Percentiles rank a stretch among this genome's conserved stretches.
Conservation (phyloP, 78 protist genomes). For the Dictyostelium firmibasis region DNA sequence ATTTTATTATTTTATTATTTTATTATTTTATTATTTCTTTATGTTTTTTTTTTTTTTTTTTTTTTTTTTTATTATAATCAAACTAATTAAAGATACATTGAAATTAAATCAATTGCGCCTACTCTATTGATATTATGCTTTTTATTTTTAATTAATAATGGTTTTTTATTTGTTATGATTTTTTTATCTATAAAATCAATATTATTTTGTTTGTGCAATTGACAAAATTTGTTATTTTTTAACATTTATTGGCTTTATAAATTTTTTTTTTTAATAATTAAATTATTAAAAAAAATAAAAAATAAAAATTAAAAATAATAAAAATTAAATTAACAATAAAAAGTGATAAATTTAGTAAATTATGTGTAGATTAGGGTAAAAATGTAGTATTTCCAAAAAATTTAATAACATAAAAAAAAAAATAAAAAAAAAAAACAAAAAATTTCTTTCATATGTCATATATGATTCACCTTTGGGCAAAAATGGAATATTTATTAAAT, state of each 20-base stretch:
- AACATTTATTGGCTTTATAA: not conserved
- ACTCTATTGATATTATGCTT: not conserved
- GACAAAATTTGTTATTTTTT: not conserved
- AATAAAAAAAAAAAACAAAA: not conserved
- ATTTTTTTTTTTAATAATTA: not conserved
- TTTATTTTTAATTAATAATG: not conserved
- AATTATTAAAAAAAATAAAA: not conserved
- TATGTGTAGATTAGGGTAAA: not conserved
- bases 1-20: not conserved
- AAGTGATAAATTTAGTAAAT: not conserved
- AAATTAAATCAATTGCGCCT: not conserved
- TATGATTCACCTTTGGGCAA: not conserved
- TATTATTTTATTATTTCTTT: too few relatives aligned
- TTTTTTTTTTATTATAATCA: not conserved
- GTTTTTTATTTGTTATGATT: not conserved
- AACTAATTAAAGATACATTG: not conserved
- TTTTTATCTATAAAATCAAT: not conserved
- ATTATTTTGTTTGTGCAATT: not conserved
- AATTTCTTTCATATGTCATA: too few relatives aligned
- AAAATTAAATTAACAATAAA: not conserved
- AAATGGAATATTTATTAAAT: not conserved
- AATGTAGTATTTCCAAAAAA: not conserved
- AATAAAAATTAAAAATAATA: not conserved
- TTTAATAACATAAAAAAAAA: not conserved
- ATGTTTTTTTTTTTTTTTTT: not conserved